Percentiles rank a stretch among this genome's conserved stretches.
Evolutionary conservation across 331 rosid genomes (phyloP).

Genomic region (Malus hybrid): DNA sequence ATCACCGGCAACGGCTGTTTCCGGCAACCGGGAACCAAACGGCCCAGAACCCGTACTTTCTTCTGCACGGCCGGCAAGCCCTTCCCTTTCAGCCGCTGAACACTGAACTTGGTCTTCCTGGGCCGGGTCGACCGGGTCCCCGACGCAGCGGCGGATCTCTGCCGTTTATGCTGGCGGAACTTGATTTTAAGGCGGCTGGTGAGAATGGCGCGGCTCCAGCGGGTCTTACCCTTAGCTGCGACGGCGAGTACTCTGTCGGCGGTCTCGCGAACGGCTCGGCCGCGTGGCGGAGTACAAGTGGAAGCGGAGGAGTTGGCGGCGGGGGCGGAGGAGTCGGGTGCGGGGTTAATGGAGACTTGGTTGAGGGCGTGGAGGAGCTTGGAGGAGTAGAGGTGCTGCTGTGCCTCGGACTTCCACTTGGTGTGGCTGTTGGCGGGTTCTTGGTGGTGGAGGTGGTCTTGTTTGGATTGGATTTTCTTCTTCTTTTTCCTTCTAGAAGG

Average conservation of each 20-base stretch:
- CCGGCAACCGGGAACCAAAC: slow-evolving; percentile 94
- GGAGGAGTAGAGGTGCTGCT: slow-evolving; percentile 68
- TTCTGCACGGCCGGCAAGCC: slow-evolving; percentile 65
- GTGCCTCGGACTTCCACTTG: slow-evolving; percentile 70
- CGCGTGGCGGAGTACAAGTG: slow-evolving; percentile 26
- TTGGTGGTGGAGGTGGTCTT: slow-evolving; percentile 20
- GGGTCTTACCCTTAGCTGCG: slow-evolving; percentile 63
- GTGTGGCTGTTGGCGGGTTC: slow-evolving; percentile 14
- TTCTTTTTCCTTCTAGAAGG: slow-evolving; percentile 48
- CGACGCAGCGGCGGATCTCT: slow-evolving; percentile 14
- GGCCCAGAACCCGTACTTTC: slow-evolving; percentile 63
- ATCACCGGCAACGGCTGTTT: slow-evolving; percentile 78
- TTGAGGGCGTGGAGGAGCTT: slow-evolving; percentile 62
- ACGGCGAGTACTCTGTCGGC: slow-evolving; percentile 75
- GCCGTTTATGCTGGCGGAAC: slow-evolving; percentile 49
- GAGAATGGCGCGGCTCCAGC: slow-evolving; percentile 94
- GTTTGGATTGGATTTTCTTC: slow-evolving; percentile 48
- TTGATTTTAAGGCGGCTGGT: slow-evolving; percentile 61
- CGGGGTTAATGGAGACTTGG: slow-evolving; percentile 30
- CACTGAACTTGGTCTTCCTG: slow-evolving; percentile 62
- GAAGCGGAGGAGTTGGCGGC: background rate
- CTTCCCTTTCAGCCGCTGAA: slow-evolving; percentile 64
- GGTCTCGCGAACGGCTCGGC: slow-evolving; percentile 58
- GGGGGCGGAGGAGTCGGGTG: background rate
- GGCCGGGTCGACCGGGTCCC: slow-evolving; percentile 25